phyloP scores from a whole-genome alignment of 805 yeast genomes.

The Blastobotrys parvus region DNA sequence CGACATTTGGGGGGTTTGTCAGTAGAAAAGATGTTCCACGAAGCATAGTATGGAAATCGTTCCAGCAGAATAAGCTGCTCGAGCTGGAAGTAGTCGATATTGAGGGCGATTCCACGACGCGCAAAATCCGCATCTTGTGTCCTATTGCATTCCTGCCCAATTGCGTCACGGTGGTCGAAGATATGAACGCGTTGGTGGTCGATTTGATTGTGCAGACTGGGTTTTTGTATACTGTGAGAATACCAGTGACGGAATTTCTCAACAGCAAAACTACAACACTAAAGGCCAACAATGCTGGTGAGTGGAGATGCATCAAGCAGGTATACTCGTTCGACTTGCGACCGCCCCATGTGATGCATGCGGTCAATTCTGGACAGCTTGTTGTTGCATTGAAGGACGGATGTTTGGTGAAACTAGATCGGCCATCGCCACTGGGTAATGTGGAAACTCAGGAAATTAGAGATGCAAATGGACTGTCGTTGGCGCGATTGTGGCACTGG shows the following conservation, averaged over 20 bases:
- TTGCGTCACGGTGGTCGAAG: slow-evolving; percentile 34
- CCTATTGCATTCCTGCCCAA: slow-evolving; percentile 32
- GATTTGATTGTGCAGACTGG: slow-evolving; percentile 49
- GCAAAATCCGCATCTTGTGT: slow-evolving; percentile 32
- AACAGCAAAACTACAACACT: slow-evolving; percentile 5
- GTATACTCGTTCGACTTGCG: slow-evolving; percentile 59
- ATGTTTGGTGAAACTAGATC: slow-evolving; percentile 40
- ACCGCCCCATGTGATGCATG: slow-evolving; percentile 44
- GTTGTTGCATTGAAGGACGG: slow-evolving; percentile 70
- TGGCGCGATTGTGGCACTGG: slow-evolving; percentile 26
- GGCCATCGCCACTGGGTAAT: slow-evolving; percentile 25
- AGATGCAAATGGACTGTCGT: slow-evolving; percentile 15
- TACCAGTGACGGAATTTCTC: slow-evolving; percentile 38
- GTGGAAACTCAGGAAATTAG: slow-evolving; percentile 31
- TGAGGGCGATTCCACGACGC: slow-evolving; percentile 19
- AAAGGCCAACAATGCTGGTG: slow-evolving; percentile 18
- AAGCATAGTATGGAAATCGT: slow-evolving; percentile 12
- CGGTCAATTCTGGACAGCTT: slow-evolving; percentile 38
- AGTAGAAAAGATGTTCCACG: not conserved
- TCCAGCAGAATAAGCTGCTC: slow-evolving; percentile 8
- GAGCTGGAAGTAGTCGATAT: slow-evolving; percentile 17
- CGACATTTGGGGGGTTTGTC: slow-evolving; percentile 7
- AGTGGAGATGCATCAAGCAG: slow-evolving; percentile 59
- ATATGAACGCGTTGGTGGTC: slow-evolving; percentile 32
- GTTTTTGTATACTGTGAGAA: slow-evolving; percentile 41